Evolutionary conservation across 2,329 filamentous ascomycete species (phyloP).

Genomic region (Lasiodiplodia citricola): DNA sequence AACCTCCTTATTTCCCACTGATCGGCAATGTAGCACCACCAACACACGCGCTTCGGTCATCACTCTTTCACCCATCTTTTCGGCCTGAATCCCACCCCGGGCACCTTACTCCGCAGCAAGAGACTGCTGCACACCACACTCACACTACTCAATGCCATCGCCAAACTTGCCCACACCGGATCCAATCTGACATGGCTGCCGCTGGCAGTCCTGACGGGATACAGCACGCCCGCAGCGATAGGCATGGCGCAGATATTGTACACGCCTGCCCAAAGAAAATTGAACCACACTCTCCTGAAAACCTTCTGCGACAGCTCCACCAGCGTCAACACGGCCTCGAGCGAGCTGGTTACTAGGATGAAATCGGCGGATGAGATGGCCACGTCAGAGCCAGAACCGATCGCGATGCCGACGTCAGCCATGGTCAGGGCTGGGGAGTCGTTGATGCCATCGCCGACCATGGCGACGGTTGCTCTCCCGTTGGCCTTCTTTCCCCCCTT

Average conservation of each 20-base stretch:
- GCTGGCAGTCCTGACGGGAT: conserved; percentile 58
- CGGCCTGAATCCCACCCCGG: conserved; percentile 50
- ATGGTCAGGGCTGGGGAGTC: conserved; percentile 81
- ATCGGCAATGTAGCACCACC: neutral
- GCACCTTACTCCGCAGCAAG: conserved; percentile 62
- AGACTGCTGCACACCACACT: conserved; percentile 86
- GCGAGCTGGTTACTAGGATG: conserved; percentile 74
- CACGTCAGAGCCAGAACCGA: conserved; percentile 81
- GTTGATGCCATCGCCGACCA: conserved; percentile 88
- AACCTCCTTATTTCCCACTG: neutral
- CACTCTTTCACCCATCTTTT: neutral
- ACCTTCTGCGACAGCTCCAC: conserved; percentile 73
- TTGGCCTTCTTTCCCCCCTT: conserved; percentile 23
- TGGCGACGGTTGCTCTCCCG: conserved; percentile 68
- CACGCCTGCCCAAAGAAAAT: conserved; percentile 83
- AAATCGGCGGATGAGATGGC: conserved; percentile 83
- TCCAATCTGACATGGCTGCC: conserved; percentile 68
- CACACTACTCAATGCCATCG: conserved; percentile 91
- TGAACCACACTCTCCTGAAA: conserved; percentile 79
- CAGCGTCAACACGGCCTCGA: conserved; percentile 73
- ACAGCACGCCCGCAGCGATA: conserved; percentile 80
- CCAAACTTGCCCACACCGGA: conserved; percentile 85
- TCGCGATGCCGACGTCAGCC: conserved; percentile 82
- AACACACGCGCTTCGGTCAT: neutral
- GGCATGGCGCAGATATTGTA: conserved; percentile 83